Conservation (phyloP, 1,284 basidiomycete genomes). For the Bjerkandera adusta region DNA sequence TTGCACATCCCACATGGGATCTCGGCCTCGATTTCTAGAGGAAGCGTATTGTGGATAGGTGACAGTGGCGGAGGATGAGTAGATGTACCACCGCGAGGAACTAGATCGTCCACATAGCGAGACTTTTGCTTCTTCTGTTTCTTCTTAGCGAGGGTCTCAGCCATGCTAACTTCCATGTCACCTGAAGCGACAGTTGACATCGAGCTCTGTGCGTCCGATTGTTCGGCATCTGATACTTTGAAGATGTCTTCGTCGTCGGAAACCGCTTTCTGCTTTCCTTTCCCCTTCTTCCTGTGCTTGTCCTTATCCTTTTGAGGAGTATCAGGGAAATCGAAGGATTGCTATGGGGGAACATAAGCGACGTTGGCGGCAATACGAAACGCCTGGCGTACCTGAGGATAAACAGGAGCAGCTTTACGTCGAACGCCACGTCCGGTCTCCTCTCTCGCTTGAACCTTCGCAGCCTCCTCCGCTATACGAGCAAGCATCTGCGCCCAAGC, state of each 20-base stretch:
- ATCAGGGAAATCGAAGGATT: constrained; percentile 29
- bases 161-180: constrained; percentile 1
- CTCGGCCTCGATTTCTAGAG: constrained; percentile 19
- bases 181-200: constrained; percentile 7
- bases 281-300: constrained; percentile 23
- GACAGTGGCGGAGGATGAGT: constrained; percentile 14
- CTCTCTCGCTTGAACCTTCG: constrained; percentile 45
- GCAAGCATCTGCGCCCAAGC: constrained; percentile 77
- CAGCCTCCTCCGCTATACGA: constrained; percentile 56
- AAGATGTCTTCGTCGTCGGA: constrained; percentile 36
- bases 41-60: constrained; percentile 19
- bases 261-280: constrained; percentile 21
- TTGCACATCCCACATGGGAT: constrained; percentile 62
- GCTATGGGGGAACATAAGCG: constrained; percentile 12
- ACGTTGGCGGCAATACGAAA: neutral
- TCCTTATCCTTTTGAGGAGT: constrained; percentile 27
- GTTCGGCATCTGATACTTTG: constrained; percentile 31
- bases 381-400: constrained; percentile 45
- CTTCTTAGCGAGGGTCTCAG: constrained; percentile 4
- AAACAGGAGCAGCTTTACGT: constrained; percentile 59
- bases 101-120: constrained; percentile 1
- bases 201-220: constrained; percentile 2
- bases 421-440: constrained; percentile 68
- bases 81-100: neutral
- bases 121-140: constrained; percentile 5